These are phyloP conservation scores for Lentinula sp. DNA, from an alignment of 768 basidiomycete species.

Conservation along the genomic window DNA sequence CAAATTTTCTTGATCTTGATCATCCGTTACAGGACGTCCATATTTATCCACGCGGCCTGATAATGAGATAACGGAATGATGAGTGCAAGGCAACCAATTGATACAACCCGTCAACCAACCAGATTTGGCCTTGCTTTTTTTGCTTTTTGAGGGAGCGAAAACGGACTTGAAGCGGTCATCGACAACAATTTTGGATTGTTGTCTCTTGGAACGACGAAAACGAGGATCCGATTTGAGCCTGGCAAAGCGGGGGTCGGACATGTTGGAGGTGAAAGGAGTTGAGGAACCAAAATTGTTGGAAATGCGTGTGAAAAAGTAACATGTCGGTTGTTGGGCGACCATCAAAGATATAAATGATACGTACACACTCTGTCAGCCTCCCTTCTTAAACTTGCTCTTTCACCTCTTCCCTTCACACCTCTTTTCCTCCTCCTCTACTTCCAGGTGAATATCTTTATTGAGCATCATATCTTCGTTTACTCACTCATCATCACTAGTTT, in stretches of 20 bases:
- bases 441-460: neutral
- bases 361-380: neutral
- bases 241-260: constrained; percentile 86
- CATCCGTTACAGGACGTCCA: constrained; percentile 64
- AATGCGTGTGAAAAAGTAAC: neutral
- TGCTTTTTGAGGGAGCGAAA: constrained; percentile 42
- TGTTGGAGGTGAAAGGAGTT: constrained; percentile 15
- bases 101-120: constrained; percentile 10
- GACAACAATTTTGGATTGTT: constrained; percentile 74
- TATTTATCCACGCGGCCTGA: constrained; percentile 82
- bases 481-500: constrained; percentile 12
- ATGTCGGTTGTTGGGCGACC: neutral
- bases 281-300: neutral
- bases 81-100: constrained; percentile 5
- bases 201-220: constrained; percentile 80
- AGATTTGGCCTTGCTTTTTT: constrained; percentile 25
- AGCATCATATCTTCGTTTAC: neutral
- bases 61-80: constrained; percentile 7
- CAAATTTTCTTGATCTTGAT: constrained; percentile 69
- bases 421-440: constrained; percentile 4
- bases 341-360: neutral
- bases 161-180: constrained; percentile 90
- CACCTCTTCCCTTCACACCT: constrained; percentile 11
- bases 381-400: constrained; percentile 1
- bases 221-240: constrained; percentile 87